Base-by-base conservation (phyloP, 202 grass and related monocot genomes). In the Dendrocalamus latiflorus region DNA sequence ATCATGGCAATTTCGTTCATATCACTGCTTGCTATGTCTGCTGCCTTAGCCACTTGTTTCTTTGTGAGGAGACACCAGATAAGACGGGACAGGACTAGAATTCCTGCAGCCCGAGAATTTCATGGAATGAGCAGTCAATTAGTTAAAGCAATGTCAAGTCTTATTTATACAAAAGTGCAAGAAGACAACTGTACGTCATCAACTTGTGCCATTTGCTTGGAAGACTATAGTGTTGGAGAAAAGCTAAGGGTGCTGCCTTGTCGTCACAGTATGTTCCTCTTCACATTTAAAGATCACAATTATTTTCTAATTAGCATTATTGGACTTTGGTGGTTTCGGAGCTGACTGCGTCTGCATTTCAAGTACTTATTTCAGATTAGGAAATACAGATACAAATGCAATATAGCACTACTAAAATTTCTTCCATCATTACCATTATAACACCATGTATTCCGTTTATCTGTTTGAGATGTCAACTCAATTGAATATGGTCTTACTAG, bases 171-270 rank as follows among this genome's bases (percentile, higher is more conserved):
- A 8, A 84, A 80, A 68, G 87, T 84, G 5, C 69, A 91, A 85
- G 95, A 95, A 74, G 90, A 91, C 82, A 91, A 95, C 21, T 92
- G 93, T 68, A 98, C 92, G 4, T 88, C 91, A 26, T 81, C 90
- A 49, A 87, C 86, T 47, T 98, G 95, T 73, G 95, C 93, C 49
- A 95, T 98, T 79, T 98, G 95, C 86, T 84, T 98, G 77, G 95
- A 98, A 83, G 95, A 98, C 69, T 98, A 98, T 56, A 86, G 45
- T 60, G 43, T 86, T 62, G 95, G 95, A 51, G 91, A 98, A 65
- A 98, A 87, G 83, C 74, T 98, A 70, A 87, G 95, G 45, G 70
- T 98, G 28, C 83, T 98, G 38, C 95, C 93, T 28, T 98, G 95
- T 60, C 85, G 70, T 36, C 95, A 98, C 65, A 98, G 93, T 98